Evolutionary conservation across 1,284 basidiomycete species (phyloP), one percentile per base, ranked within the genome.

Genomic region (Moesziomyces sp.): DNA sequence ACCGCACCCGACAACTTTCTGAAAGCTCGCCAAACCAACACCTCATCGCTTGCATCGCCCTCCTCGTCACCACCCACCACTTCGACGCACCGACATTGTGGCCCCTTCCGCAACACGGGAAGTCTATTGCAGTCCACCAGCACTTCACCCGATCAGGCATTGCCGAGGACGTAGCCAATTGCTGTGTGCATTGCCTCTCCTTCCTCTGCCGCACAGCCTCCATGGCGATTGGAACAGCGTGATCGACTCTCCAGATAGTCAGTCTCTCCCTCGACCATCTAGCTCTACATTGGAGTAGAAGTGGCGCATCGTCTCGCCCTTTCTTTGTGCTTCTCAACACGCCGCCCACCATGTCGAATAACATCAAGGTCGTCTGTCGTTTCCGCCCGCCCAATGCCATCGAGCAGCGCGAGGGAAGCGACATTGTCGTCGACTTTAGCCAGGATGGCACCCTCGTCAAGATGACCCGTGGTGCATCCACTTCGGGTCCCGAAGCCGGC

Each of bases 381-480:
- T 99, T 99, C 86, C 94, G 96, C 76, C 96, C 97, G 23, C 90
- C 92, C 75, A 99, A 99, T 86, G 87, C 93, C 66, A 90, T 97
- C 83, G 96, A 99, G 86, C 86, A 90, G 73, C 90, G 93, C 63
- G 93, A 96, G 86, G 84, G 92, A 60, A 92, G 93, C 57, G 94
- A 97, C 81, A 92, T 93, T 82, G 92, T 97, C 77, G 92, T 97
- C 53, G 88, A 90, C 66, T 97, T 98, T 86, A 93, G 94, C 78
- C 58, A 79, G 28, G 90, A 91, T 83, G 93, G 95, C 76, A 90
- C 91, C 75, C 92, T 92, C 3, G 93, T 93, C 58, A 89, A 92
- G 77, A 65, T 80, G 69, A 57, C 63, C 7, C 56, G 46, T n/a
- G 59, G 71, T 79, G 85, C 84, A 55, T 61, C 67, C 34, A 73